A percentile compares a stretch with the other conserved stretches of the same genome.
phyloP scores from a whole-genome alignment of 177 flowering plant genomes.

The Tripterygium wilfordii region DNA sequence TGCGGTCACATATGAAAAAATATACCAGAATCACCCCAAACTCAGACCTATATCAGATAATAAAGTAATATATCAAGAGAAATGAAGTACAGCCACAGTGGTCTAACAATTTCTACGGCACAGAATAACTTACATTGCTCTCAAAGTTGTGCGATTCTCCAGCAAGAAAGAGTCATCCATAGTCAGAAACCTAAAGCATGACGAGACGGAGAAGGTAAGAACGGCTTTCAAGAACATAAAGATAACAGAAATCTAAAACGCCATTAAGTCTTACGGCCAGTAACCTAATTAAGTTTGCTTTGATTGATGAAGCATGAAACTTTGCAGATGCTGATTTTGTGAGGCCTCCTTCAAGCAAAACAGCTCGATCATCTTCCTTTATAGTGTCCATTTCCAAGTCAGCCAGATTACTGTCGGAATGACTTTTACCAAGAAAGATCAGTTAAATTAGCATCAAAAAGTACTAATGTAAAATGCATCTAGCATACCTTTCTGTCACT shows the following conservation, averaged over 20 bases:
- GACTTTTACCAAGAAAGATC: conserved; percentile 39
- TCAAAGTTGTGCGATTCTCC: conserved; percentile 73
- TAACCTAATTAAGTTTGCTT: conserved; percentile 69
- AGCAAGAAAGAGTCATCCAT: conserved; percentile 89
- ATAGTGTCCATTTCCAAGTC: conserved; percentile 59
- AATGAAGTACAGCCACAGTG: not conserved
- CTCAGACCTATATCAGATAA: conserved; percentile 64
- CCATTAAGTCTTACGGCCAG: not conserved
- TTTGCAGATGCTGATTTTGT: conserved; percentile 75
- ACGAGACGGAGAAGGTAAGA: conserved; percentile 3
- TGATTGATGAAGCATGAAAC: conserved; percentile 51
- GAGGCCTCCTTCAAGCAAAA: conserved; percentile 89
- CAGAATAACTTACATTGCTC: conserved; percentile 65
- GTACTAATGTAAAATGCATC: not conserved
- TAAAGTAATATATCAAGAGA: conserved; percentile 5
- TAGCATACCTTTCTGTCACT: too few species aligned
- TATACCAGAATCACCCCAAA: conserved; percentile 71
- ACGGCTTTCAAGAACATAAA: not conserved
- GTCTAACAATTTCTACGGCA: not conserved
- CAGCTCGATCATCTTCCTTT: conserved; percentile 83
- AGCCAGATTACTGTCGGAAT: conserved; percentile 80
- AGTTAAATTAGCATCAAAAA: not conserved
- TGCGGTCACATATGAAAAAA: conserved; percentile 86
- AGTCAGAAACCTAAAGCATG: conserved; percentile 61
- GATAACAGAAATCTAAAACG: not conserved